A percentile compares a stretch with the other conserved stretches of the same genome.
These are phyloP conservation scores for Caryopteris hybrid DNA, from an alignment of 305 asterid genomes.

Conservation along the genomic window DNA sequence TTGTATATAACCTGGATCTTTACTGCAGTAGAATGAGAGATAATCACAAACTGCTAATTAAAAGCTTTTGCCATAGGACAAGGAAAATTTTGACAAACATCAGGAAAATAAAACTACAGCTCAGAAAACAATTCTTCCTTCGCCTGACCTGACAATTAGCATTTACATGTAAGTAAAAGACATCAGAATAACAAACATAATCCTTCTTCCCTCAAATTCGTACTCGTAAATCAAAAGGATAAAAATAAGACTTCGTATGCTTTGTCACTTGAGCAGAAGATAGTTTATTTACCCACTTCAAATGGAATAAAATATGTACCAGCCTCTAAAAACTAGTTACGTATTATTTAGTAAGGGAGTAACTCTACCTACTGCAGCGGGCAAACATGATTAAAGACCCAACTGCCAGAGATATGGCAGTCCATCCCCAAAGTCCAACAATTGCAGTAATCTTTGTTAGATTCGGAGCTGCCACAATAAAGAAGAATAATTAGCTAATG, in stretches of 20 bases:
- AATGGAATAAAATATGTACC: background rate
- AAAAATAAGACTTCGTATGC: background rate
- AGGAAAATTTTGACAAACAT: constrained; percentile 10
- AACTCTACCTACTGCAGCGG: constrained; percentile 77
- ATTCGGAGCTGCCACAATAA: constrained; percentile 66
- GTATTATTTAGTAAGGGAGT: constrained; percentile 10
- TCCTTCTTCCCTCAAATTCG: constrained; percentile 3
- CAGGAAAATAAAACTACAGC: background rate
- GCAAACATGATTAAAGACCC: constrained; percentile 67
- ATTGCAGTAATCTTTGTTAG: constrained; percentile 79
- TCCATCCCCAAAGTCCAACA: constrained; percentile 97
- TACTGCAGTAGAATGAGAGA: constrained; percentile 54
- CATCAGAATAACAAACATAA: background rate
- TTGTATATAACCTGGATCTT: constrained; percentile 85
- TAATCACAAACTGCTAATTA: constrained; percentile 19
- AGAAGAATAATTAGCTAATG: constrained; percentile 32
- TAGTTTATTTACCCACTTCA: constrained; percentile 1
- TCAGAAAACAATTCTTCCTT: background rate
- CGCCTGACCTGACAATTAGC: background rate
- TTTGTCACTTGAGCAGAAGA: background rate
- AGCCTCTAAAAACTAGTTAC: background rate
- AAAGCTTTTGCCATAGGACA: constrained; percentile 13
- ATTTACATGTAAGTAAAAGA: background rate
- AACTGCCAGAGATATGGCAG: constrained; percentile 66
- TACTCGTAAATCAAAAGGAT: background rate